phyloP scores from a whole-genome alignment of 495 filamentous ascomycete species.

The Wilcoxina mikolae region DNA sequence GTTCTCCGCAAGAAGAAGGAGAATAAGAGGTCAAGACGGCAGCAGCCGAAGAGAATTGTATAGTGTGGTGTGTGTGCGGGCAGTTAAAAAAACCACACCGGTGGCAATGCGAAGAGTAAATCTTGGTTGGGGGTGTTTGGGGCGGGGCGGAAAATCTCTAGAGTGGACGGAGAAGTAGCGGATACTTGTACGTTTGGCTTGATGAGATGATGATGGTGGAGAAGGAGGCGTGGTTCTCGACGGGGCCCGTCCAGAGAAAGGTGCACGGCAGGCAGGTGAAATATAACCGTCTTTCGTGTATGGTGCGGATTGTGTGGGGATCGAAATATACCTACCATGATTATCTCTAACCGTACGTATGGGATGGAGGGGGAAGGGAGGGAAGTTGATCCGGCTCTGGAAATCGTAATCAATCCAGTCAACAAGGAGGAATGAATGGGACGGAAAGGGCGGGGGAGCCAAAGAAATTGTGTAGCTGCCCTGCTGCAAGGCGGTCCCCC shows the following conservation, averaged over 20 bases:
- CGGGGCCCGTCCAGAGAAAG: not conserved
- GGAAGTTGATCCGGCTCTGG: not conserved
- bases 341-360: not conserved
- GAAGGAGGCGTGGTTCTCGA: not conserved
- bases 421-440: too few relatives aligned
- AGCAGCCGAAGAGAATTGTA: too few relatives aligned
- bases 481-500: not conserved
- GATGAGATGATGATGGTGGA: not conserved
- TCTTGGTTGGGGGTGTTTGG: too few relatives aligned
- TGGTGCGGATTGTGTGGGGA: slow-evolving; percentile 1
- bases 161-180: too few relatives aligned
- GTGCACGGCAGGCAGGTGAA: not conserved
- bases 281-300: slow-evolving; percentile 1
- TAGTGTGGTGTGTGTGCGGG: too few relatives aligned
- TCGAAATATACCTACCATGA: not conserved
- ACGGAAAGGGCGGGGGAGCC: not conserved
- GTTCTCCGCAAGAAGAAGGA: too few relatives aligned
- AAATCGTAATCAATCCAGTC: slow-evolving; percentile 4
- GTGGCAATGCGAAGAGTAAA: too few relatives aligned
- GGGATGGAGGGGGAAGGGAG: not conserved
- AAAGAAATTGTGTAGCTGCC: not conserved
- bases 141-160: too few relatives aligned
- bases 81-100: too few relatives aligned
- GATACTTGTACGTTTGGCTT: too few relatives aligned
- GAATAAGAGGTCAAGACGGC: too few relatives aligned